Conservation (phyloP, 257 asterid species). For the Leonotis leonurus region DNA sequence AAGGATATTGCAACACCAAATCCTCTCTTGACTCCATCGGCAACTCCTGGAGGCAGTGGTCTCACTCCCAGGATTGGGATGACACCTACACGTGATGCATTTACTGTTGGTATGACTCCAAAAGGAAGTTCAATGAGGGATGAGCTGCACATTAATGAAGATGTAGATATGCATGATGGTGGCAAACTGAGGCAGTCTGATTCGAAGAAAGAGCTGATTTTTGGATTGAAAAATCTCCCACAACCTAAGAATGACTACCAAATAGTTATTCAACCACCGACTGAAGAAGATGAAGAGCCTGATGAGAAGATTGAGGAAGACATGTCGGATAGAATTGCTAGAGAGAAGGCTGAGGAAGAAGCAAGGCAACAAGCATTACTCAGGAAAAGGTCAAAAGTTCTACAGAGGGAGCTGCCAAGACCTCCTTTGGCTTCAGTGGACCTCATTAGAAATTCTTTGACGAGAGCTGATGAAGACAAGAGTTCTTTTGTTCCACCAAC, state of each 20-base stretch:
- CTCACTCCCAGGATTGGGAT: constrained; percentile 82
- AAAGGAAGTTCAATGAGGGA: constrained; percentile 93
- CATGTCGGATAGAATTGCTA: constrained; percentile 92
- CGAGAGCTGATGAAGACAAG: constrained; percentile 76
- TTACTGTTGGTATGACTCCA: constrained; percentile 71
- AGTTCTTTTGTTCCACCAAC: constrained; percentile 97
- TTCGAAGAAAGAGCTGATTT: constrained; percentile 49
- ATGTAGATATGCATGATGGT: constrained; percentile 50
- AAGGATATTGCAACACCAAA: constrained; percentile 91
- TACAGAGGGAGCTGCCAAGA: constrained; percentile 98
- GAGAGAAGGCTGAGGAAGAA: constrained; percentile 95
- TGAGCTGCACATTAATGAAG: constrained; percentile 79
- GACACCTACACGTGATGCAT: constrained; percentile 75
- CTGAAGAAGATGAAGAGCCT: constrained; percentile 83
- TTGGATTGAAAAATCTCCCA: constrained; percentile 71
- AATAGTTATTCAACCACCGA: constrained; percentile 56
- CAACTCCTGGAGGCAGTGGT: constrained; percentile 71
- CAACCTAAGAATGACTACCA: constrained; percentile 94
- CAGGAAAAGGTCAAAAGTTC: constrained; percentile 80
- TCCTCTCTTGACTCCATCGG: constrained; percentile 86
- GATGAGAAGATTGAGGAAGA: constrained; percentile 98
- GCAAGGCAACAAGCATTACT: constrained; percentile 79
- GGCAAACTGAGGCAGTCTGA: constrained; percentile 51
- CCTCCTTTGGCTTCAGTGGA: constrained; percentile 83
- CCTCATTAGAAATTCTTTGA: constrained; percentile 56